phyloP scores from a whole-genome alignment of 768 basidiomycete genomes.

The Lentinula boryana region DNA sequence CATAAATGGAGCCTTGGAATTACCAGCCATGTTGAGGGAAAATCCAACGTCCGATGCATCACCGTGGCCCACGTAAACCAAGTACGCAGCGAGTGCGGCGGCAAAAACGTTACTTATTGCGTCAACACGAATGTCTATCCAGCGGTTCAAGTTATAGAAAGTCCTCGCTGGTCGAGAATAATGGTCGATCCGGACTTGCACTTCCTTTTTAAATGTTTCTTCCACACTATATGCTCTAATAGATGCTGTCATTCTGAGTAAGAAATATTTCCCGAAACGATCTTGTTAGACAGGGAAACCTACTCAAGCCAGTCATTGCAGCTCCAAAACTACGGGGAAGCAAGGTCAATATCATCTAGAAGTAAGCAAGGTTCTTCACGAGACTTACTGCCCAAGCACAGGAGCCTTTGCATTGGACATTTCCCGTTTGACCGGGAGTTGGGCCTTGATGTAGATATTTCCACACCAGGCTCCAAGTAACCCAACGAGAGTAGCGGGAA shows the following conservation, averaged over 20 bases:
- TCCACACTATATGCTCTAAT: slow-evolving; percentile 46
- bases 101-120: slow-evolving; percentile 38
- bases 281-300: background rate
- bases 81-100: slow-evolving; percentile 32
- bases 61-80: slow-evolving; percentile 22
- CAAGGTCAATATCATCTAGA: background rate
- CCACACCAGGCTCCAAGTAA: slow-evolving; percentile 38
- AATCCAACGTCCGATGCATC: slow-evolving; percentile 26
- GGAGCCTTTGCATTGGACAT: slow-evolving; percentile 9
- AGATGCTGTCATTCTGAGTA: slow-evolving; percentile 14
- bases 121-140: slow-evolving; percentile 31
- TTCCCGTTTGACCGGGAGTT: slow-evolving; percentile 39
- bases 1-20: background rate
- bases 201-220: slow-evolving; percentile 25
- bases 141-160: slow-evolving; percentile 30
- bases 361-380: slow-evolving; percentile 9
- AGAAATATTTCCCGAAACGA: background rate
- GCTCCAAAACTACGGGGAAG: slow-evolving; percentile 26
- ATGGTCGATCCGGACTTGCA: slow-evolving; percentile 30
- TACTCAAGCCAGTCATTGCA: slow-evolving; percentile 34
- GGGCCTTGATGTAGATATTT: slow-evolving; percentile 39
- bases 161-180: slow-evolving; percentile 23
- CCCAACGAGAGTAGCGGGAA: slow-evolving; percentile 39
- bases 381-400: slow-evolving; percentile 23
- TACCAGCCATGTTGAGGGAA: slow-evolving; percentile 33